Conservation (phyloP, 768 basidiomycete species). For the Trametes cubensis region DNA sequence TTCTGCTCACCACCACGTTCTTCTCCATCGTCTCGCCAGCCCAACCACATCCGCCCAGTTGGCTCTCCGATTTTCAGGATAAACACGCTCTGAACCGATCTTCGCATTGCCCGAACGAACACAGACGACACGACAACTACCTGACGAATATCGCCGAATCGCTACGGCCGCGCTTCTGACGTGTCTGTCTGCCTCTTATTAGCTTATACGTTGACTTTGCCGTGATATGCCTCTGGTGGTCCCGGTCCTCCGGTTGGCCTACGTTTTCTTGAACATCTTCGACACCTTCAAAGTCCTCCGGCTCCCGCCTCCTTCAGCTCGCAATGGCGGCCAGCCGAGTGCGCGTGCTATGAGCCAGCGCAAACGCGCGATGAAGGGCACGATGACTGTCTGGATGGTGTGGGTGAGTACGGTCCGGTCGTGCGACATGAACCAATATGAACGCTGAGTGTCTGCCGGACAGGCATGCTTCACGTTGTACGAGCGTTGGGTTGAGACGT, state of each 20-base stretch:
- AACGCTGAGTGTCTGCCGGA: conserved; percentile 14
- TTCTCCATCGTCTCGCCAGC: neutral
- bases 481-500: conserved; percentile 64
- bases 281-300: conserved; percentile 86
- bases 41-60: too few relatives aligned
- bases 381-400: conserved; percentile 81
- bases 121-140: neutral
- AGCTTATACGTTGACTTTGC: neutral
- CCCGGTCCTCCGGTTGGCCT: conserved; percentile 64
- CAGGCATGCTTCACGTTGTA: conserved; percentile 71
- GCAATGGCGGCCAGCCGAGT: conserved; percentile 64
- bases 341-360: conserved; percentile 69
- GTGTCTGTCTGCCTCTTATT: neutral
- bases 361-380: conserved; percentile 86
- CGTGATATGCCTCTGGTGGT: conserved; percentile 66
- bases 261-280: conserved; percentile 79
- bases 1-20: conserved; percentile 8
- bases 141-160: neutral
- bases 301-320: conserved; percentile 54
- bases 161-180: neutral
- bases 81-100: too few relatives aligned
- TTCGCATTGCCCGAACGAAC: neutral
- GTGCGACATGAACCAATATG: neutral
- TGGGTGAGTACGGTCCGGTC: conserved; percentile 57
- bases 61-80: too few relatives aligned